These are phyloP conservation scores for Nakaseomyces kungkrabaensis DNA, from an alignment of 1,139 yeast genomes.

Conservation along the genomic window DNA sequence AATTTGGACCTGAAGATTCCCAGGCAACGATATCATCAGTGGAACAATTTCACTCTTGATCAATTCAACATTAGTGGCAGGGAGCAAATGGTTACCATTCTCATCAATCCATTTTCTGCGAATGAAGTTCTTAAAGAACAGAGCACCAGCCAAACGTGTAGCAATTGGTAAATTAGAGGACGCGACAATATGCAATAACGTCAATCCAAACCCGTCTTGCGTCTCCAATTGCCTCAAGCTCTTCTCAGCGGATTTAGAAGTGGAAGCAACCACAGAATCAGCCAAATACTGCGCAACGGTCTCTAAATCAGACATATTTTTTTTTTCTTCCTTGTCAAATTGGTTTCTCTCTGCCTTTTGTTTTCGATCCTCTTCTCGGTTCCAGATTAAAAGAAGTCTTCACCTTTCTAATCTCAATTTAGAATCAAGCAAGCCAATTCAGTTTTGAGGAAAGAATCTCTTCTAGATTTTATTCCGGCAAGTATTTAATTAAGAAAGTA, in stretches of 20 bases:
- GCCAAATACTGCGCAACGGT: conserved; percentile 29
- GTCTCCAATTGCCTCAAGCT: conserved; percentile 51
- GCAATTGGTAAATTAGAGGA: conserved; percentile 43
- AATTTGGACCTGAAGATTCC: conserved; percentile 69
- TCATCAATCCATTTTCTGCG: conserved; percentile 85
- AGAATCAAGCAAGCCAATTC: no score
- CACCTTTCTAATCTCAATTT: no score
- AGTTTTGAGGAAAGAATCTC: no score
- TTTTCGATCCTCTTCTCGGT: no score
- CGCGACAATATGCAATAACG: conserved; percentile 70
- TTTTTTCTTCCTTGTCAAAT: neutral
- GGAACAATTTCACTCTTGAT: conserved; percentile 71
- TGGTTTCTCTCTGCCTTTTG: no score
- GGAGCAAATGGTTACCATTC: conserved; percentile 66
- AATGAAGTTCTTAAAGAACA: conserved; percentile 82
- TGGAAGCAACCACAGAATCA: conserved; percentile 33
- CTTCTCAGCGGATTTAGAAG: conserved; percentile 54
- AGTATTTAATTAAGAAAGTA: no score
- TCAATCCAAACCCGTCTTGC: conserved; percentile 64
- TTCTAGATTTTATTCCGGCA: no score
- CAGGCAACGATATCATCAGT: conserved; percentile 74
- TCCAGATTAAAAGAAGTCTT: no score
- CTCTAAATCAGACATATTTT: conserved; percentile 32
- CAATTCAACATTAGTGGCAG: conserved; percentile 49
- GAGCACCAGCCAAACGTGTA: conserved; percentile 76